Conservation (phyloP, 768 basidiomycete genomes). For the Pleurotus salmoneostramineus region DNA sequence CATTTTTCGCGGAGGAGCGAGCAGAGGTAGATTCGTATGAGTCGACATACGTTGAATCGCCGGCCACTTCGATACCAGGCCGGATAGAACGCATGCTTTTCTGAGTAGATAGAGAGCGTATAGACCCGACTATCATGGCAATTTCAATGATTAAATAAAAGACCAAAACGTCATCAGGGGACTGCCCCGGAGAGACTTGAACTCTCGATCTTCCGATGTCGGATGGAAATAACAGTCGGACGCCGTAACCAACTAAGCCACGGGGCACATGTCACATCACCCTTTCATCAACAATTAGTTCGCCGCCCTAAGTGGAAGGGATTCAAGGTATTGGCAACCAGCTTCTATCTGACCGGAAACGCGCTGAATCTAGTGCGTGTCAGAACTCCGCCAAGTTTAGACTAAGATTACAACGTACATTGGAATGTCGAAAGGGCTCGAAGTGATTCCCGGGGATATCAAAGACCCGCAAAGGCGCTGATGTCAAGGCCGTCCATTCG, state of each 20-base stretch:
- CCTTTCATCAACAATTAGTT: neutral
- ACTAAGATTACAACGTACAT: slow-evolving; percentile 34
- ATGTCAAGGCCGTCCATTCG: slow-evolving; percentile 47
- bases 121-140: too few species aligned
- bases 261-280: slow-evolving; percentile 8
- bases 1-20: slow-evolving; percentile 44
- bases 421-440: slow-evolving; percentile 42
- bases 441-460: slow-evolving; percentile 71
- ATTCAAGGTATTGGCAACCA: slow-evolving; percentile 18
- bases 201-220: slow-evolving; percentile 14
- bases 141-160: too few species aligned
- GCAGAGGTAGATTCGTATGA: slow-evolving; percentile 41
- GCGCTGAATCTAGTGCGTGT: slow-evolving; percentile 20
- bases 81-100: neutral
- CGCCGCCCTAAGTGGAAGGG: neutral
- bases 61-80: neutral
- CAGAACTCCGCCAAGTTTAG: neutral
- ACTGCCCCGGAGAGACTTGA: slow-evolving; percentile 2
- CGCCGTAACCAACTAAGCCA: slow-evolving; percentile 14
- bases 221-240: slow-evolving; percentile 11
- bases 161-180: too few species aligned
- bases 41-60: slow-evolving; percentile 14
- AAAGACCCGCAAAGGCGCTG: slow-evolving; percentile 32
- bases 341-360: slow-evolving; percentile 27
- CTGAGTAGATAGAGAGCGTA: neutral